Conservation (phyloP, 305 asterid species). For the Fraxinus baroniana region DNA sequence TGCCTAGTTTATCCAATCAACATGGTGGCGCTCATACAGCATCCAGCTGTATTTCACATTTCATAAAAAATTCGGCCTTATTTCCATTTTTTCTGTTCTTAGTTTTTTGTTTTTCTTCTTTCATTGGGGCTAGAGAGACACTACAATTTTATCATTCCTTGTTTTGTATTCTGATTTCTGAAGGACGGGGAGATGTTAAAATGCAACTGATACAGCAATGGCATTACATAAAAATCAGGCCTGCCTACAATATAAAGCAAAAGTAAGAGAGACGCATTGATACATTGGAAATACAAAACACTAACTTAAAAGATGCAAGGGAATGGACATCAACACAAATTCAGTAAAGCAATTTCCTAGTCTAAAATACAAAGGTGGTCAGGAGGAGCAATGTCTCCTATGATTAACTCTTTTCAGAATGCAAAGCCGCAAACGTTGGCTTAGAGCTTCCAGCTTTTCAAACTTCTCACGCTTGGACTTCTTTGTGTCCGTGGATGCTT, state of each 20-base stretch:
- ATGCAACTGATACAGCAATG: neutral
- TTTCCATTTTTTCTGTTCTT: neutral
- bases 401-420: constrained; percentile 79
- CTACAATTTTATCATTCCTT: neutral
- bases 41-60: no score
- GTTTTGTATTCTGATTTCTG: neutral
- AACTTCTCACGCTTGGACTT: constrained; percentile 78
- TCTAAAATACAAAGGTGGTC: constrained; percentile 36
- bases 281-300: neutral
- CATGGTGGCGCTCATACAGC: neutral
- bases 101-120: neutral
- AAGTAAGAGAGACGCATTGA: neutral
- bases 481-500: constrained; percentile 39
- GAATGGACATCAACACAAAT: constrained; percentile 12
- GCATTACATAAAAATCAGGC: constrained; percentile 26
- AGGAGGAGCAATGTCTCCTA: constrained; percentile 77
- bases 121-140: neutral
- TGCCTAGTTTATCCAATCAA: neutral
- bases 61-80: no score
- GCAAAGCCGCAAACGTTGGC: constrained; percentile 89
- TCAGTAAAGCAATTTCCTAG: constrained; percentile 31
- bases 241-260: constrained; percentile 8
- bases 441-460: constrained; percentile 85
- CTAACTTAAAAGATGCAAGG: neutral
- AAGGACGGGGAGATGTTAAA: neutral